Percentiles rank a stretch among this genome's conserved stretches.
Evolutionary conservation across 345 rosid genomes (phyloP).

Genomic region (Diplotaxis tenuifolia): DNA sequence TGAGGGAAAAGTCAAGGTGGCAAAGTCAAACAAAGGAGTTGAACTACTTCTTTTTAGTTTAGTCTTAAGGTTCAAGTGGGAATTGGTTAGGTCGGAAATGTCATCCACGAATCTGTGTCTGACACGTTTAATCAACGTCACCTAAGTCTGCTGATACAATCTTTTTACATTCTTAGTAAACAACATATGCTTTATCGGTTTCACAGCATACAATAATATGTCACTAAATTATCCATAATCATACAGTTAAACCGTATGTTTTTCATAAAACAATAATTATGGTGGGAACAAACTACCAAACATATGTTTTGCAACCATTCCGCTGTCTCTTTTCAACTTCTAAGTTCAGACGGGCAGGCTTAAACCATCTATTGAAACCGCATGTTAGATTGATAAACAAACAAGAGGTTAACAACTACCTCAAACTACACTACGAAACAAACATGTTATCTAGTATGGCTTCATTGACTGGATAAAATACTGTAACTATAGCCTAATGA

Average conservation of each 20-base stretch:
- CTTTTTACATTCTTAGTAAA: not conserved
- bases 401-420: not conserved
- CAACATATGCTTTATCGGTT: not conserved
- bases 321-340: not conserved
- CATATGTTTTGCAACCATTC: not conserved
- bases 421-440: not conserved
- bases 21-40: too few relatives aligned
- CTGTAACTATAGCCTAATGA: not conserved
- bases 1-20: too few relatives aligned
- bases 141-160: not conserved
- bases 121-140: conserved; percentile 26
- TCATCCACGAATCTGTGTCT: not conserved
- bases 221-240: not conserved
- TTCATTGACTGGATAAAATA: not conserved
- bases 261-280: not conserved
- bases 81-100: conserved; percentile 30
- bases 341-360: not conserved
- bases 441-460: not conserved
- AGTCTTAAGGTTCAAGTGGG: not conserved
- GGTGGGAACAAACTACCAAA: not conserved
- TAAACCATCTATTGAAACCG: not conserved
- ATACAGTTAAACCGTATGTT: not conserved
- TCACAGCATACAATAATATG: not conserved
- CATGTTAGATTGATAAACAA: not conserved
- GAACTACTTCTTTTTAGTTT: conserved; percentile 6